These are phyloP conservation scores for Taphrina betulina DNA, from an alignment of 1,139 yeast species.

Conservation along the genomic window DNA sequence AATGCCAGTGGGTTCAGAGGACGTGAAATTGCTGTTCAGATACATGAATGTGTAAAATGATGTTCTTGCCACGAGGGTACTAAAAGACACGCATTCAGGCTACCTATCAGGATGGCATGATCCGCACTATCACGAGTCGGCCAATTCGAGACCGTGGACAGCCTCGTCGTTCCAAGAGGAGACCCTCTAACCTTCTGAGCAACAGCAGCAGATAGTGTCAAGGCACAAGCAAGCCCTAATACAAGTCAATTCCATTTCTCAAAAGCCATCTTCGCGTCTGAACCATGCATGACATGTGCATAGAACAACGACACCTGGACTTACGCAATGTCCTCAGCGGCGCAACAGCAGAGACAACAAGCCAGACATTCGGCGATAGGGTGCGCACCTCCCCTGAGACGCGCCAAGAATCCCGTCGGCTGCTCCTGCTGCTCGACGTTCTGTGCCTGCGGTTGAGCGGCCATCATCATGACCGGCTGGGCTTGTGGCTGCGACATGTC, in stretches of 20 bases:
- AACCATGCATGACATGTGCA: too few species aligned
- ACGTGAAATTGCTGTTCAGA: too few species aligned
- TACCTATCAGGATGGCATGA: too few species aligned
- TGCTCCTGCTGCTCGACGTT: not conserved
- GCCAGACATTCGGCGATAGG: slow-evolving; percentile 16
- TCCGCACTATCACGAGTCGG: too few species aligned
- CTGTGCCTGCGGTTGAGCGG: slow-evolving; percentile 16
- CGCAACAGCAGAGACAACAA: slow-evolving; percentile 14
- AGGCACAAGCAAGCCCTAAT: slow-evolving; percentile 11
- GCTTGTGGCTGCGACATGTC: slow-evolving; percentile 18
- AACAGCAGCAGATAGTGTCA: slow-evolving; percentile 14
- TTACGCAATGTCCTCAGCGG: slow-evolving; percentile 16
- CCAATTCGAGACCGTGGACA: too few species aligned
- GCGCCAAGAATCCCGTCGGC: slow-evolving; percentile 15
- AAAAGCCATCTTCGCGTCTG: too few species aligned
- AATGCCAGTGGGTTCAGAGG: too few species aligned
- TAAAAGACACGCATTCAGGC: too few species aligned
- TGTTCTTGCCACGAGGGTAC: too few species aligned
- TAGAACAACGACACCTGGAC: not conserved
- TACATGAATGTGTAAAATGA: too few species aligned
- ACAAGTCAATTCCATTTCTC: not conserved
- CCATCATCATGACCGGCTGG: slow-evolving; percentile 14
- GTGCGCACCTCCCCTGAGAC: slow-evolving; percentile 18
- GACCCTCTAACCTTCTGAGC: slow-evolving; percentile 5
- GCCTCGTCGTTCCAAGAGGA: too few species aligned